These are phyloP conservation scores for Papiliotrema nemorosa DNA, from an alignment of 1,284 basidiomycete species.

Conservation along the genomic window DNA sequence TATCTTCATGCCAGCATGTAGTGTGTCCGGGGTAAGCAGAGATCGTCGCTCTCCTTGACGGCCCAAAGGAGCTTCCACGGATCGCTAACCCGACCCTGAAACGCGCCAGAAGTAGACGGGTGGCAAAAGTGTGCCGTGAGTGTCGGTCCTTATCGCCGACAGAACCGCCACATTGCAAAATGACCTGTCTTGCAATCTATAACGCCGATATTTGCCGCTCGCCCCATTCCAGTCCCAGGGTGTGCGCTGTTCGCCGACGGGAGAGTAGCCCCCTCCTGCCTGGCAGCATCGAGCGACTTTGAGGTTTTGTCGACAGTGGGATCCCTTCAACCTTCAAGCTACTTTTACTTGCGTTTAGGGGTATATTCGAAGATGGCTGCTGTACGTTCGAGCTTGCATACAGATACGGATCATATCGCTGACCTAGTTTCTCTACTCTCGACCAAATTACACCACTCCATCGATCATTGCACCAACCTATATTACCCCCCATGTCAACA, in stretches of 20 bases:
- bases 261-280: not conserved
- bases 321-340: not conserved
- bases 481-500: no score
- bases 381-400: not conserved
- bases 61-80: no score
- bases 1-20: no score
- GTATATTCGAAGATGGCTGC: slow-evolving; percentile 5
- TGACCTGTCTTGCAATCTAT: not conserved
- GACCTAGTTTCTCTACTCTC: slow-evolving; percentile 1
- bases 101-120: no score
- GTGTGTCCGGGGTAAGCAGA: no score
- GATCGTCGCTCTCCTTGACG: no score
- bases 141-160: no score
- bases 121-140: no score
- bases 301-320: not conserved
- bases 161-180: no score
- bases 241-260: not conserved
- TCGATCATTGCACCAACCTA: not conserved
- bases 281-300: not conserved
- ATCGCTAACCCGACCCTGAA: no score
- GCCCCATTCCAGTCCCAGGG: not conserved
- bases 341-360: not conserved
- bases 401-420: not conserved
- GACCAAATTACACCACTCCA: not conserved
- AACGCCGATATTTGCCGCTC: slow-evolving; percentile 2